Conservation (phyloP, 2,329 filamentous ascomycete species). For the Beauveria bassiana region DNA sequence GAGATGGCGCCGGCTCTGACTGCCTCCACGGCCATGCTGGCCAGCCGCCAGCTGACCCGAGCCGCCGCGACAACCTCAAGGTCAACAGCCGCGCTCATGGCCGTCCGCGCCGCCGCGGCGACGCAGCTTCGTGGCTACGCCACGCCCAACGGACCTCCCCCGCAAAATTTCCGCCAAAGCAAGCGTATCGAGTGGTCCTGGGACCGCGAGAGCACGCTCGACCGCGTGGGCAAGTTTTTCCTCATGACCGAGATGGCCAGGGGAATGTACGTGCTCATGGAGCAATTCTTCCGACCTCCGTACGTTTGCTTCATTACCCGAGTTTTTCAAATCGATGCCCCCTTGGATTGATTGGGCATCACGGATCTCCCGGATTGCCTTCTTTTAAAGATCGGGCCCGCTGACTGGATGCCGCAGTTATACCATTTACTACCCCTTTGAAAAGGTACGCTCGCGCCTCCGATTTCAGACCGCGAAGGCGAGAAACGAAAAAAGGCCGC, state of each 20-base stretch:
- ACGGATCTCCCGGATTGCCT: no score
- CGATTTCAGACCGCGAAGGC: background rate
- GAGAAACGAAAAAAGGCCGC: background rate
- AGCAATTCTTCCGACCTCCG: slow-evolving; percentile 98
- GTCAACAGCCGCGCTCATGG: slow-evolving; percentile 16
- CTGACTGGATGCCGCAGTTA: slow-evolving; percentile 51
- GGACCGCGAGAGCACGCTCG: slow-evolving; percentile 65
- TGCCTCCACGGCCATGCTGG: slow-evolving; percentile 26
- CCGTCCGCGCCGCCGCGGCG: slow-evolving; percentile 16
- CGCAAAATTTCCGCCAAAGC: slow-evolving; percentile 71
- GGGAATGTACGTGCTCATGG: slow-evolving; percentile 95
- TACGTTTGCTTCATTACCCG: slow-evolving; percentile 45
- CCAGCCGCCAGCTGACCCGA: slow-evolving; percentile 27
- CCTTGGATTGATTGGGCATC: background rate
- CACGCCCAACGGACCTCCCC: slow-evolving; percentile 70
- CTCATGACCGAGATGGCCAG: slow-evolving; percentile 91
- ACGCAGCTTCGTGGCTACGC: slow-evolving; percentile 41
- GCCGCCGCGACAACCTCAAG: slow-evolving; percentile 11
- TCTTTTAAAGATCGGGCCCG: background rate
- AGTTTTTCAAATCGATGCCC: background rate
- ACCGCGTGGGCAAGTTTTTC: slow-evolving; percentile 89
- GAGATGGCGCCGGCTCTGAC: slow-evolving; percentile 27
- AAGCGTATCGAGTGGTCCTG: slow-evolving; percentile 72
- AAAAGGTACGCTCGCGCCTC: slow-evolving; percentile 55
- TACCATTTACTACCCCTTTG: slow-evolving; percentile 97